Percentiles rank a stretch among this genome's conserved stretches.
phyloP scores from a whole-genome alignment of 768 basidiomycete genomes.

The Suillus luteus region DNA sequence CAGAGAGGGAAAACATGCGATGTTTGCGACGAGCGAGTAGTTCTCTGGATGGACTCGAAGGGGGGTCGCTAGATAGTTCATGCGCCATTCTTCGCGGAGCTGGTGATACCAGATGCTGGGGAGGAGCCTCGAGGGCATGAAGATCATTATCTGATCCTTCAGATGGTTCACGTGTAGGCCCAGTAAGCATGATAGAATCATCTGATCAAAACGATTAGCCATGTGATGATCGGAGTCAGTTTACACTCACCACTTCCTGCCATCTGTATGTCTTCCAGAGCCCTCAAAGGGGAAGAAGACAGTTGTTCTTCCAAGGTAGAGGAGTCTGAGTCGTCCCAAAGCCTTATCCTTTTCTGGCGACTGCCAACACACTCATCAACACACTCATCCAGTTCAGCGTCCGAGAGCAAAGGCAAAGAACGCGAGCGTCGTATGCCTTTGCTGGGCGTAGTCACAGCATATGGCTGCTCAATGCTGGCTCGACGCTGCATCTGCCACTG shows the following conservation, averaged over 20 bases:
- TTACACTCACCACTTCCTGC: constrained; percentile 35
- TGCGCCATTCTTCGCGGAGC: constrained; percentile 44
- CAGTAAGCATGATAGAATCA: constrained; percentile 46
- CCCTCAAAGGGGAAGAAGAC: constrained; percentile 18
- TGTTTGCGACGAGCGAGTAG: constrained; percentile 42
- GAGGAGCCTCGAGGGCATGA: constrained; percentile 64
- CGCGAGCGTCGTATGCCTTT: constrained; percentile 27
- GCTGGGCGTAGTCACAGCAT: constrained; percentile 11
- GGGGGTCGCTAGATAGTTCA: constrained; percentile 50
- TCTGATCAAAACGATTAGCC: constrained; percentile 33
- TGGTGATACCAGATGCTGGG: constrained; percentile 69
- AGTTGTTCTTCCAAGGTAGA: neutral
- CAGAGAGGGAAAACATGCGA: constrained; percentile 32
- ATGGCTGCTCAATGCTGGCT: constrained; percentile 20
- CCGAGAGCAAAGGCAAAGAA: constrained; percentile 26
- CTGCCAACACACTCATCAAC: neutral
- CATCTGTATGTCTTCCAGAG: constrained; percentile 32
- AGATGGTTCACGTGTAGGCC: constrained; percentile 1
- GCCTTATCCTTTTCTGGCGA: constrained; percentile 29
- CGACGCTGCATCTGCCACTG: constrained; percentile 22
- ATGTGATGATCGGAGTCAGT: constrained; percentile 1
- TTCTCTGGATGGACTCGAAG: constrained; percentile 50
- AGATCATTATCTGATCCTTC: constrained; percentile 66
- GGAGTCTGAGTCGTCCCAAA: constrained; percentile 22
- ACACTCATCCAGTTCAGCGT: constrained; percentile 19